Base-by-base conservation (phyloP, 768 basidiomycete genomes). In the Tricholoma furcatifolium region DNA sequence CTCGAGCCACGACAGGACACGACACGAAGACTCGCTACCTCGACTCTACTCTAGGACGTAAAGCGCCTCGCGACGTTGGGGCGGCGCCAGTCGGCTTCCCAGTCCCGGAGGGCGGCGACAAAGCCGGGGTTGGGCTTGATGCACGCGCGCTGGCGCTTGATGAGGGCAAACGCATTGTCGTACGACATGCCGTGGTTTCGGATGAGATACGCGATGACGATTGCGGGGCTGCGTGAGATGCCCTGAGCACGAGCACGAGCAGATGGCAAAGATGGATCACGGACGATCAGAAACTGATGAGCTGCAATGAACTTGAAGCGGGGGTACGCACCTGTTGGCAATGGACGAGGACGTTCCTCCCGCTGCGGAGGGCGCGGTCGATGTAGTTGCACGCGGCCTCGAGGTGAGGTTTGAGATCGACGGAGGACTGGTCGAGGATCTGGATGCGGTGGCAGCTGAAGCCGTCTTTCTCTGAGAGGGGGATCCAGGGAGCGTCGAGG, bases 131-230 rank as follows among this genome's bases (percentile, higher is more conserved):
- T 91, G 14, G 88, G 88, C 62, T 88, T 87, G 55, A 84, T 73
- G 62, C 88, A 91, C 4, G 87, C 81, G 17, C 88, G 80, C 58
- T 82, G 81, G 50, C 78, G 78, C 58, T 80, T 80, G 56, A 88
- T 75, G 56, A 84, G 77, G 0, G 81, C 72, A 50, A 76, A 68
- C 1, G 88, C 88, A 41, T 74, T 71, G 55, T 89, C 85, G 65
- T 83, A 90, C 8, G 85, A 74, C 86, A 90, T 87, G 38, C 80
- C 83, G 53, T 82, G 80, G 56, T 83, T 78, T 59, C 83, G 80
- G 60, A 91, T 91, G 62, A 91, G 84, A 71, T 88, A 91, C 41
- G 88, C 88, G 54, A 91, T 88, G 52, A 89, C 83, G 61, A 91
- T 79, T 6, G 88, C 80, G 14, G 87, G 77, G 44, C 82, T 85